These are phyloP conservation scores for Vitis labrusca DNA, from an alignment of 164 flowering plant genomes.

Conservation along the genomic window DNA sequence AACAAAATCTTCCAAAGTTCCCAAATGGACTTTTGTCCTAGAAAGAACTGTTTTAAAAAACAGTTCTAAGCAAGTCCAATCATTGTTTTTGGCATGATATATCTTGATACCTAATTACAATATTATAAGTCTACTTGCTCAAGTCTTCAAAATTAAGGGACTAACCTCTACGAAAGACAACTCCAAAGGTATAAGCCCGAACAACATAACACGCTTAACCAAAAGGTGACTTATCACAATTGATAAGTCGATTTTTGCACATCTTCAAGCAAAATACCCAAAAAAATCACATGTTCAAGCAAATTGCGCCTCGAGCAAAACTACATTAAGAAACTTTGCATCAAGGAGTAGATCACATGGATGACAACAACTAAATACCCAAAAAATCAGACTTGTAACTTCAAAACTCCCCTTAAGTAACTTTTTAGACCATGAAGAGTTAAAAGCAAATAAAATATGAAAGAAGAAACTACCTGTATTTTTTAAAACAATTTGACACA, in stretches of 20 bases:
- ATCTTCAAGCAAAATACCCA: slow-evolving; percentile 31
- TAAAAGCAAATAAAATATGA: not conserved
- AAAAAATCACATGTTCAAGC: slow-evolving; percentile 15
- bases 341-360: not conserved
- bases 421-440: not conserved
- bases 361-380: too few relatives aligned
- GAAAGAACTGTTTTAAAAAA: too few relatives aligned
- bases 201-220: slow-evolving; percentile 57
- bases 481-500: slow-evolving; percentile 57
- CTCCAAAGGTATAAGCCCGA: slow-evolving; percentile 68
- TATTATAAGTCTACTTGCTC: too few relatives aligned
- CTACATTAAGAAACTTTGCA: slow-evolving; percentile 29
- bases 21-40: too few relatives aligned
- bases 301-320: slow-evolving; percentile 55
- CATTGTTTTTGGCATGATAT: too few relatives aligned
- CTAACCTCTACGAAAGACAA: slow-evolving; percentile 69
- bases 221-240: slow-evolving; percentile 49
- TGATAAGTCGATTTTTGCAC: slow-evolving; percentile 56
- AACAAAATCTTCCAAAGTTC: too few relatives aligned
- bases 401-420: too few relatives aligned
- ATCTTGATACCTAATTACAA: not conserved
- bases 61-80: too few relatives aligned
- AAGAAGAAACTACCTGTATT: slow-evolving; percentile 35
- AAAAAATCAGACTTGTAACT: too few relatives aligned
- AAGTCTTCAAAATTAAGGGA: not conserved